Conservation (phyloP, 2,329 filamentous ascomycete genomes). For the Metarhizium album region DNA sequence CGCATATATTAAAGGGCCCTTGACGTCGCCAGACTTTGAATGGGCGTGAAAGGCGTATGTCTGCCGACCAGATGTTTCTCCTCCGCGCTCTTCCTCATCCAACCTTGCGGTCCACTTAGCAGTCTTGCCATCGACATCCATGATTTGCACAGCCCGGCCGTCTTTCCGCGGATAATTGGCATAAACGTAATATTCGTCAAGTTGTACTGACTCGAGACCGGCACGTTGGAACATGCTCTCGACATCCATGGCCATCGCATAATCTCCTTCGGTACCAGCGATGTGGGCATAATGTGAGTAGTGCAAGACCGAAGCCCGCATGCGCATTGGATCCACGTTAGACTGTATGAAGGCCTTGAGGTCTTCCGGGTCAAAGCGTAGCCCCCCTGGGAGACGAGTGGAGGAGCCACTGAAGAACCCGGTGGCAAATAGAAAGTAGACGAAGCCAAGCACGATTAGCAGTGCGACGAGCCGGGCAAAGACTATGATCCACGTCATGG, state of each 20-base stretch:
- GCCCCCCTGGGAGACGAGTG: conserved; percentile 51
- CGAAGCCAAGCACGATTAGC: conserved; percentile 60
- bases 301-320: conserved; percentile 64
- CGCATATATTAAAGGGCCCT: conserved; percentile 78
- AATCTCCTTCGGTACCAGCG: conserved; percentile 89
- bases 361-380: conserved; percentile 70
- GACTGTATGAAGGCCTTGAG: conserved; percentile 66
- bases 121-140: conserved; percentile 52
- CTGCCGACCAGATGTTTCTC: conserved; percentile 52
- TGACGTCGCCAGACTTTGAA: conserved; percentile 77
- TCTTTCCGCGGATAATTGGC: conserved; percentile 77
- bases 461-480: conserved; percentile 65
- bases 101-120: conserved; percentile 68
- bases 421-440: conserved; percentile 79
- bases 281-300: conserved; percentile 81
- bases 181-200: conserved; percentile 80
- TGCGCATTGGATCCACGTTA: conserved; percentile 57
- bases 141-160: conserved; percentile 71
- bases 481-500: conserved; percentile 43
- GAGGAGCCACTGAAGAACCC: conserved; percentile 65
- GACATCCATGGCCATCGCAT: conserved; percentile 74
- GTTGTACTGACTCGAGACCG: conserved; percentile 61
- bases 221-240: conserved; percentile 63
- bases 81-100: conserved; percentile 64
- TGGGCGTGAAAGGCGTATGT: conserved; percentile 79